Conservation (phyloP, 805 yeast genomes). For the Candida ovalis region DNA sequence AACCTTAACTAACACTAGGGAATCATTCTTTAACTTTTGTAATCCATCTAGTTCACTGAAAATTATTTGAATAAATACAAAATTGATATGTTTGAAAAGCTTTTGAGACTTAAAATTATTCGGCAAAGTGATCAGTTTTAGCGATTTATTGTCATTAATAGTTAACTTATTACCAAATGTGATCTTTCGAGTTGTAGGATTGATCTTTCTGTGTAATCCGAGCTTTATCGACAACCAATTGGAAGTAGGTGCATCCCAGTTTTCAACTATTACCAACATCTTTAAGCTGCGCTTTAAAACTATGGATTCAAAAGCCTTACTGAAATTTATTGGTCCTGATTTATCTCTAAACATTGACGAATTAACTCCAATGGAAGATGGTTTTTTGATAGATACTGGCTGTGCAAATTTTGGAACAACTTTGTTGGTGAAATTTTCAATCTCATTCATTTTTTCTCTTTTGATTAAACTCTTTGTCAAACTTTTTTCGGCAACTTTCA, state of each 20-base stretch:
- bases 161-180: conserved; percentile 1
- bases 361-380: not conserved
- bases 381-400: conserved; percentile 13
- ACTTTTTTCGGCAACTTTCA: conserved; percentile 22
- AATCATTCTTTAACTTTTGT: conserved; percentile 11
- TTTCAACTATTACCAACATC: conserved; percentile 39
- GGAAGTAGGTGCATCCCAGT: conserved; percentile 44
- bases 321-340: conserved; percentile 25
- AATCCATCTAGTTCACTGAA: conserved; percentile 19
- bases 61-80: conserved; percentile 53
- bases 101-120: conserved; percentile 33
- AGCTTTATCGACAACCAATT: conserved; percentile 49
- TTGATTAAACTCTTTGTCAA: conserved; percentile 26
- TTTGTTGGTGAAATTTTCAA: conserved; percentile 24
- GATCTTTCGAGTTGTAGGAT: conserved; percentile 16
- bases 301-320: not conserved
- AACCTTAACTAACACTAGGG: conserved; percentile 17
- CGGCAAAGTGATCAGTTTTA: conserved; percentile 42
- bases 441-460: conserved; percentile 39
- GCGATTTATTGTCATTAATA: conserved; percentile 1
- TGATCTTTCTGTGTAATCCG: conserved; percentile 27
- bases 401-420: conserved; percentile 18
- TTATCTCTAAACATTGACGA: conserved; percentile 30
- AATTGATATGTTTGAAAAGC: conserved; percentile 38
- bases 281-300: conserved; percentile 27